Percentiles rank a stretch among this genome's conserved stretches.
These are phyloP conservation scores for Alnus rubra DNA, from an alignment of 306 rosid genomes.

Conservation along the genomic window DNA sequence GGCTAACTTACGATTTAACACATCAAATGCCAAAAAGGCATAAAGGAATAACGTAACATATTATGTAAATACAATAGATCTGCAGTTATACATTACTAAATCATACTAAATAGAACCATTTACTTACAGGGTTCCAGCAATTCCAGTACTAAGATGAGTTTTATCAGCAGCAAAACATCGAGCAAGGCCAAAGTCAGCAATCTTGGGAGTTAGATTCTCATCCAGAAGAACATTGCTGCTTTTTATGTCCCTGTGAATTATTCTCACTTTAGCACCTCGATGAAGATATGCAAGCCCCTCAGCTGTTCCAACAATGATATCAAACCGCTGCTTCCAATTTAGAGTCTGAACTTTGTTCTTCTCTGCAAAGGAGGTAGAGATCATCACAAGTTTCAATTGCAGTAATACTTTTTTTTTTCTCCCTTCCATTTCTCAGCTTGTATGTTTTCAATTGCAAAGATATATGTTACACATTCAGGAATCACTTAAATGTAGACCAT, in stretches of 20 bases:
- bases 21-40: no score
- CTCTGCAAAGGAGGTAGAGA: conserved; percentile 44
- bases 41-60: background rate
- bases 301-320: conserved; percentile 72
- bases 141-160: conserved; percentile 83
- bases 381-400: conserved; percentile 2
- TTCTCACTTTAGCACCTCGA: conserved; percentile 60
- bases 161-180: conserved; percentile 73
- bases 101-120: background rate
- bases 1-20: no score
- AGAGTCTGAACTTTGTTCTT: conserved; percentile 58
- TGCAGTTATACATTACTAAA: background rate
- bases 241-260: conserved; percentile 89
- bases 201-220: conserved; percentile 68
- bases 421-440: background rate
- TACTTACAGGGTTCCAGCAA: conserved; percentile 93
- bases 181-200: conserved; percentile 89
- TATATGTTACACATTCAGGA: background rate
- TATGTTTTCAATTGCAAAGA: conserved; percentile 1
- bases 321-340: conserved; percentile 67
- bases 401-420: background rate
- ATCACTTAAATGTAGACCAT: background rate
- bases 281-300: conserved; percentile 92
- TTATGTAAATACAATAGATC: background rate
- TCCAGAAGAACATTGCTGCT: conserved; percentile 88